These are phyloP conservation scores for Scalesia atractyloides DNA, from an alignment of 129 eudicot species.

Conservation along the genomic window DNA sequence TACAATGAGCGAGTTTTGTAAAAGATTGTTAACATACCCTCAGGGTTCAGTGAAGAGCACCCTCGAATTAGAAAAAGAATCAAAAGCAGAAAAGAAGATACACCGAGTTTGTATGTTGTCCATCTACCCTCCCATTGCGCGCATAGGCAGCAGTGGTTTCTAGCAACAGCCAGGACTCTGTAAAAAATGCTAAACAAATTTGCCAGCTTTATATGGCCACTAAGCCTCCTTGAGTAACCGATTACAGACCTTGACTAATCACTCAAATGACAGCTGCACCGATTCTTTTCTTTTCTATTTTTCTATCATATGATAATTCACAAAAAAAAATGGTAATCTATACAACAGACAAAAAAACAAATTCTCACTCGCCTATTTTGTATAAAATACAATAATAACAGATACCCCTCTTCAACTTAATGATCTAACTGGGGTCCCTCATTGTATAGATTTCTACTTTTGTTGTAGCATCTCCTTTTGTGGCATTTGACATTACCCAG, in stretches of 20 bases:
- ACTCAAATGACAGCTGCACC: slow-evolving; percentile 23
- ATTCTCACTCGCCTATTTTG: slow-evolving; percentile 30
- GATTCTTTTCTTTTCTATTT: background rate
- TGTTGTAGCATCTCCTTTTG: slow-evolving; percentile 34
- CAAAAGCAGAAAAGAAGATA: slow-evolving; percentile 43
- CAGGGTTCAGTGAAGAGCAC: slow-evolving; percentile 55
- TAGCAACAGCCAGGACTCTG: slow-evolving; percentile 56
- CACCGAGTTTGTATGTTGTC: slow-evolving; percentile 45
- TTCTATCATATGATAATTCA: background rate
- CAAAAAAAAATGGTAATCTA: slow-evolving; percentile 2
- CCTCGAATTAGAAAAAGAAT: slow-evolving; percentile 47
- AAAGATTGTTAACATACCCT: slow-evolving; percentile 50
- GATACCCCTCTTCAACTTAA: slow-evolving; percentile 42
- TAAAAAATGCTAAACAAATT: slow-evolving; percentile 37
- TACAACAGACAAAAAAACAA: slow-evolving; percentile 10
- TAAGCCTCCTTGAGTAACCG: slow-evolving; percentile 41
- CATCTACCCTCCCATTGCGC: slow-evolving; percentile 73
- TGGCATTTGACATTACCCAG: slow-evolving; percentile 21
- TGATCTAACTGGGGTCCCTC: slow-evolving; percentile 60
- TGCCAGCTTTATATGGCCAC: slow-evolving; percentile 54
- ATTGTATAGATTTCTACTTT: slow-evolving; percentile 30
- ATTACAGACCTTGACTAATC: slow-evolving; percentile 26
- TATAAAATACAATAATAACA: slow-evolving; percentile 17
- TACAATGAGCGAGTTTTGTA: slow-evolving; percentile 22
- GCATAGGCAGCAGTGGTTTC: slow-evolving; percentile 47